Evolutionary conservation across 805 yeast species (phyloP).

Genomic region (Saccharomycopsis sp.): DNA sequence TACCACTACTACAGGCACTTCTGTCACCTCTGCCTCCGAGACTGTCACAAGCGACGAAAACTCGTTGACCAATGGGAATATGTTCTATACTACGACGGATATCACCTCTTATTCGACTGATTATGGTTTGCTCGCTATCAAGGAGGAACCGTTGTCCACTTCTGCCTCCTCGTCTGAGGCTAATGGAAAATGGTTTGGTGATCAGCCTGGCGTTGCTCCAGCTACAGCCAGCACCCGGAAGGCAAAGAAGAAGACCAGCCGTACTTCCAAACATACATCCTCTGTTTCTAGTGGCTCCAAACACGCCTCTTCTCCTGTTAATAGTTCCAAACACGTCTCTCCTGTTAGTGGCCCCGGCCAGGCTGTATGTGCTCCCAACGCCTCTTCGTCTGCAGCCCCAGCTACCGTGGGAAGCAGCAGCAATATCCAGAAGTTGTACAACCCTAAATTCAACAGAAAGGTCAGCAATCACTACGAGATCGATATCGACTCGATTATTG

Average conservation of each 20-base stretch:
- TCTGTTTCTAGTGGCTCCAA: background rate
- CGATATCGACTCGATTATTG: slow-evolving; percentile 21
- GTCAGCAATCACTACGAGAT: slow-evolving; percentile 19
- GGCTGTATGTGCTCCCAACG: too few species aligned
- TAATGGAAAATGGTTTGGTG: background rate
- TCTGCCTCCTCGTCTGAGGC: background rate
- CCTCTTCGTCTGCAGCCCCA: too few species aligned
- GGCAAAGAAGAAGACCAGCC: background rate
- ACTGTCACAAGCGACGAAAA: background rate
- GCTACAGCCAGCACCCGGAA: background rate
- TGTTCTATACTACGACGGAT: background rate
- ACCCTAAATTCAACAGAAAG: slow-evolving; percentile 20
- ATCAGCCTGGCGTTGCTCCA: background rate
- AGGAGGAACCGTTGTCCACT: background rate
- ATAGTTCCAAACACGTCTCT: too few species aligned
- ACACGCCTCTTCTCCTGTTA: too few species aligned
- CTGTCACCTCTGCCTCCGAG: background rate
- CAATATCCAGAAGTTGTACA: slow-evolving; percentile 19
- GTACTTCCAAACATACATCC: background rate
- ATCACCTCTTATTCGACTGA: background rate
- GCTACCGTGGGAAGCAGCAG: too few species aligned
- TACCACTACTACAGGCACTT: background rate
- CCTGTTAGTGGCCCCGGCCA: too few species aligned
- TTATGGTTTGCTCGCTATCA: background rate
- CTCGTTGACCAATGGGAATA: background rate